These are phyloP conservation scores for Fusarium sp. DNA, from an alignment of 2,329 filamentous ascomycete species.

Conservation along the genomic window DNA sequence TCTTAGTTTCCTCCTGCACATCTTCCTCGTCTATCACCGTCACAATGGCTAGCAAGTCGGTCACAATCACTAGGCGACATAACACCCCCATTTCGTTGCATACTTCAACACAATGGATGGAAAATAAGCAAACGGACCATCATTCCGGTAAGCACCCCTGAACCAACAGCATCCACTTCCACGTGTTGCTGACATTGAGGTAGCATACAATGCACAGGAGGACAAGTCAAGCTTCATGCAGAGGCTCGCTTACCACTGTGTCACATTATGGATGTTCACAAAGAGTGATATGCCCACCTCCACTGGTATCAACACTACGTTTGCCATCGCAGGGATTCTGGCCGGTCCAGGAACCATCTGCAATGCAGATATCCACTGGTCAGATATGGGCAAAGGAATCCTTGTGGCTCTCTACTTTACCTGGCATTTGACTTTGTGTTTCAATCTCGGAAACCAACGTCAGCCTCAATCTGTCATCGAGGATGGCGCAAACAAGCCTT, in stretches of 20 bases:
- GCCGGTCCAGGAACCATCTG: conserved; percentile 27
- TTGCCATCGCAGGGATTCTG: conserved; percentile 32
- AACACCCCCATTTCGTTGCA: neutral
- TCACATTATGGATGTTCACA: conserved; percentile 35
- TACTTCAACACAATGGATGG: neutral
- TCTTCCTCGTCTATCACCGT: neutral
- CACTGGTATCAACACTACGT: conserved; percentile 33
- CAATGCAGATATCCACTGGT: conserved; percentile 21
- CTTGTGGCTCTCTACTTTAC: conserved; percentile 38
- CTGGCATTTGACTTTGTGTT: conserved; percentile 43
- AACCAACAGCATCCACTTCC: conserved; percentile 2
- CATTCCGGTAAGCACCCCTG: conserved; percentile 28
- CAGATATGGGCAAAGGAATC: conserved; percentile 30
- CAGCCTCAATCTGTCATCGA: conserved; percentile 48
- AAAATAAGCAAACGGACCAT: conserved; percentile 8
- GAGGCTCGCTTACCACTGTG: conserved; percentile 26
- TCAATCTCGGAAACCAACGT: conserved; percentile 55
- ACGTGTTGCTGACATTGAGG: conserved; percentile 21
- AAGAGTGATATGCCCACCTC: conserved; percentile 38
- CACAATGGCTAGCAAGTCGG: conserved; percentile 18
- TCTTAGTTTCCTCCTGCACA: neutral
- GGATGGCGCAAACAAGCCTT: conserved; percentile 56
- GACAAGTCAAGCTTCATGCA: conserved; percentile 2
- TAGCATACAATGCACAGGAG: conserved; percentile 15
- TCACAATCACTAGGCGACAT: conserved; percentile 10